A percentile compares a stretch with the other conserved stretches of the same genome.
Conservation (phyloP, 2,329 filamentous ascomycete species). For the Aspergillus thermomutatus region DNA sequence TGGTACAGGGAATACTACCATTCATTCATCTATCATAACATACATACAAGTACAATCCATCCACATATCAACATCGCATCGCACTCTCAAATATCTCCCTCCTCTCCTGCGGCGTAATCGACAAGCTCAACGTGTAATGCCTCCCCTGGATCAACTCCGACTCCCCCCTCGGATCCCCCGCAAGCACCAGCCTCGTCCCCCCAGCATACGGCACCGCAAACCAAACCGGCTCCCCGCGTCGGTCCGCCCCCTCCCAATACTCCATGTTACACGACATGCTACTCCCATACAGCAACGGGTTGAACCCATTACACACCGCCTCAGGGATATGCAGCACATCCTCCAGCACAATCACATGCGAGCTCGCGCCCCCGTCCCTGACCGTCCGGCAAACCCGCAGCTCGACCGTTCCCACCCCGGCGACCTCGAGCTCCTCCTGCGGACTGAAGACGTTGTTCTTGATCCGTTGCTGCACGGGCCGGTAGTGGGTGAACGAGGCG, state of each 20-base stretch:
- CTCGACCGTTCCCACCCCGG: conserved; percentile 32
- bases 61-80: background rate
- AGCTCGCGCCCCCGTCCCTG: conserved; percentile 15
- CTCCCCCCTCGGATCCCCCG: conserved; percentile 10
- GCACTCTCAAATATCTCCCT: background rate
- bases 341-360: conserved; percentile 25
- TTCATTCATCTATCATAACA: background rate
- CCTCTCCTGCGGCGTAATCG: conserved; percentile 20
- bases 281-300: conserved; percentile 20
- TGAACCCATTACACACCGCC: conserved; percentile 33
- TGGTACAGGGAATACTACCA: too few relatives aligned
- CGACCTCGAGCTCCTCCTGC: conserved; percentile 23
- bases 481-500: conserved; percentile 30
- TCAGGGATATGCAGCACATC: conserved; percentile 35
- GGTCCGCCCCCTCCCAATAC: conserved; percentile 19
- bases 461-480: conserved; percentile 16
- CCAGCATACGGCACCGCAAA: conserved; percentile 17
- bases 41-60: too few relatives aligned
- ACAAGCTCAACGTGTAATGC: conserved; percentile 22
- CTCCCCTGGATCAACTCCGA: conserved; percentile 21
- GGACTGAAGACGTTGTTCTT: conserved; percentile 22
- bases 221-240: conserved; percentile 14
- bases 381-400: conserved; percentile 22
- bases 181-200: conserved; percentile 16
- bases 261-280: conserved; percentile 21